Base-by-base conservation (phyloP, 805 yeast species). In the Ogataea dorogensis region DNA sequence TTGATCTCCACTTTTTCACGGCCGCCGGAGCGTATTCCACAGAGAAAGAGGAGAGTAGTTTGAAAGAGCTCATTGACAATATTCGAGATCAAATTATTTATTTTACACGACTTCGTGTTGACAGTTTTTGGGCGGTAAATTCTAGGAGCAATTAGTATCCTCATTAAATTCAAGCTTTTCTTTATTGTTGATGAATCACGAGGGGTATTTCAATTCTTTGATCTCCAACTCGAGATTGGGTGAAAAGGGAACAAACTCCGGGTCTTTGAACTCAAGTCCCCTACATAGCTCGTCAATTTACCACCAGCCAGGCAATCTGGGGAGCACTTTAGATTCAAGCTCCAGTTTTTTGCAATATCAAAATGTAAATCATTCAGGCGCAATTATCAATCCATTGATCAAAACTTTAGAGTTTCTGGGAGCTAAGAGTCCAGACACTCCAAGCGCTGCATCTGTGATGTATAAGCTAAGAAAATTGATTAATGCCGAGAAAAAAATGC, bases 21-120 rank as follows among this genome's bases (percentile, higher is more conserved):
- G 58, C 63, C 0, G 82, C 74, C 1, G 93, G 89, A 2, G 89
- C 85, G 54, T 79, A 85, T n/a, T 79, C 85, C 28, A 83, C 79
- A 27, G 74, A 73, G 49, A 84, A 83, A 2, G 70, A 60, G 1
- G 73, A 57, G 26, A 73, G 57, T 22, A 70, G 58, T 38, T 66
- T 62, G 44, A 75, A 73, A 40, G 46, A 50, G 1, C 62, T 46
- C 22, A 41, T 43, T 9, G 36, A 31, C 56, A 53, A 52, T 12
- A 32, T 36, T 21, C 30, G 17, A 15, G 24, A 12, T 21, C 17
- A 24, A 17, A 15, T 32, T 33, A 9, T 33, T 26, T 37, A 40
- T 21, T 25, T 24, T 28, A 11, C 28, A 35, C 28, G 26, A 26
- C 31, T 28, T 23, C 14, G 11, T 33, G 17, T 20, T 28, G 32